Evolutionary conservation across 2,329 filamentous ascomycete genomes (phyloP).

Genomic region (Metarhizium rileyi): DNA sequence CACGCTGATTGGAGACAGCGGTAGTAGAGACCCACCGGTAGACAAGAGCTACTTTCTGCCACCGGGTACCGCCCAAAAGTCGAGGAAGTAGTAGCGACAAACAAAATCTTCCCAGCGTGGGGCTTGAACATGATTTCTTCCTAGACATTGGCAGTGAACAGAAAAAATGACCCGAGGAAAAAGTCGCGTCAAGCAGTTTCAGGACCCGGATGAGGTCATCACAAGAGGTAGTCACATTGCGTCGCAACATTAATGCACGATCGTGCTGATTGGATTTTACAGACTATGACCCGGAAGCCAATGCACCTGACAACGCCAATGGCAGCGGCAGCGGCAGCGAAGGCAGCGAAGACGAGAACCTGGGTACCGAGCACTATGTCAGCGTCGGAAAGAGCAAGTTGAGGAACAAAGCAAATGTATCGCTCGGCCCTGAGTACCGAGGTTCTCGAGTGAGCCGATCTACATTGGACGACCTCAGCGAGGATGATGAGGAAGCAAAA

Average conservation of each 20-base stretch:
- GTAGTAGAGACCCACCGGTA: not conserved
- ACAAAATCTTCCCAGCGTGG: slow-evolving; percentile 24
- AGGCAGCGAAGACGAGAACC: slow-evolving; percentile 39
- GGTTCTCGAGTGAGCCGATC: slow-evolving; percentile 66
- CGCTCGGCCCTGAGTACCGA: slow-evolving; percentile 70
- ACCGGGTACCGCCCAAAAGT: slow-evolving; percentile 41
- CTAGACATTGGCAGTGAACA: slow-evolving; percentile 9
- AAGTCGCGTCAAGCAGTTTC: slow-evolving; percentile 49
- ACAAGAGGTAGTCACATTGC: slow-evolving; percentile 42
- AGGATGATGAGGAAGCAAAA: slow-evolving; percentile 31
- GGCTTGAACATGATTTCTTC: slow-evolving; percentile 8
- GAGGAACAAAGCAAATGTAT: slow-evolving; percentile 57
- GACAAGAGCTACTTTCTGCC: slow-evolving; percentile 30
- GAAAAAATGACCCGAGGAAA: slow-evolving; percentile 40
- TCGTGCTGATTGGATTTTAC: not conserved
- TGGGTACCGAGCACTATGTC: slow-evolving; percentile 80
- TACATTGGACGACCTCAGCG: slow-evolving; percentile 47
- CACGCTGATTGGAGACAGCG: not conserved
- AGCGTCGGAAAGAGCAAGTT: slow-evolving; percentile 77
- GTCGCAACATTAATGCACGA: not conserved
- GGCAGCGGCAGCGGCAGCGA: slow-evolving; percentile 43
- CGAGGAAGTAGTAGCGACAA: slow-evolving; percentile 13
- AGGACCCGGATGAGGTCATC: slow-evolving; percentile 51
- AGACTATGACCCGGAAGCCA: slow-evolving; percentile 78
- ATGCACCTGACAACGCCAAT: slow-evolving; percentile 44